Conservation (phyloP, 2,329 filamentous ascomycete species). For the Chaetomiaceae sp. region DNA sequence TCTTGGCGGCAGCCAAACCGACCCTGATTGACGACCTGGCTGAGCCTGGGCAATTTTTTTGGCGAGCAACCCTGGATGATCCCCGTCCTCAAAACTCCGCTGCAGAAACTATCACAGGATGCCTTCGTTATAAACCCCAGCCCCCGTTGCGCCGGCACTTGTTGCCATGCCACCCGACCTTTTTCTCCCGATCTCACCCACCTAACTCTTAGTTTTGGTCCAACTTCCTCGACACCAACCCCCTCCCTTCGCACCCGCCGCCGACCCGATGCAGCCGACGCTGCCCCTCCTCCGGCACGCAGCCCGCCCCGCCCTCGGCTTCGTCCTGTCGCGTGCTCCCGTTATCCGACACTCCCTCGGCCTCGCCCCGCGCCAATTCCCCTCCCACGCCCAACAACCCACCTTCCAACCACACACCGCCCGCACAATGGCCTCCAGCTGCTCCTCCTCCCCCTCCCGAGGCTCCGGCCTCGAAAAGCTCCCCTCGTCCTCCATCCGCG, state of each 20-base stretch:
- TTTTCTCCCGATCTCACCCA: no score
- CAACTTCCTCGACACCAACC: background rate
- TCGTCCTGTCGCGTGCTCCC: constrained; percentile 13
- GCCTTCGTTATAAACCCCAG: constrained; percentile 15
- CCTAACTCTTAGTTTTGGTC: background rate
- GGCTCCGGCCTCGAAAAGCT: constrained; percentile 42
- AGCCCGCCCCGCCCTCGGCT: constrained; percentile 13
- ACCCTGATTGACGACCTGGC: no score
- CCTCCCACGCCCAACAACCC: background rate
- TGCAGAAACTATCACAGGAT: constrained; percentile 45
- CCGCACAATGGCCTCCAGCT: constrained; percentile 30
- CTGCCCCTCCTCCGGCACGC: constrained; percentile 19
- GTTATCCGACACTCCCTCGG: background rate
- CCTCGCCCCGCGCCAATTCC: background rate
- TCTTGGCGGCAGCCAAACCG: no score
- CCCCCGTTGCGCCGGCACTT: constrained; percentile 9
- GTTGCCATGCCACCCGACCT: constrained; percentile 11
- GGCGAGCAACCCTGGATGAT: background rate
- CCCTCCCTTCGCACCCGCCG: background rate
- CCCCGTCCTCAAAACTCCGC: constrained; percentile 41
- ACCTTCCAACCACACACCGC: background rate
- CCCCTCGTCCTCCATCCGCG: constrained; percentile 55
- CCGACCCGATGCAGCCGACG: constrained; percentile 12
- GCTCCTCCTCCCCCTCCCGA: constrained; percentile 24
- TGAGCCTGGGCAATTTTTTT: background rate